These are phyloP conservation scores for Trichoderma asperelloides DNA, from an alignment of 495 filamentous ascomycete genomes.

Conservation along the genomic window DNA sequence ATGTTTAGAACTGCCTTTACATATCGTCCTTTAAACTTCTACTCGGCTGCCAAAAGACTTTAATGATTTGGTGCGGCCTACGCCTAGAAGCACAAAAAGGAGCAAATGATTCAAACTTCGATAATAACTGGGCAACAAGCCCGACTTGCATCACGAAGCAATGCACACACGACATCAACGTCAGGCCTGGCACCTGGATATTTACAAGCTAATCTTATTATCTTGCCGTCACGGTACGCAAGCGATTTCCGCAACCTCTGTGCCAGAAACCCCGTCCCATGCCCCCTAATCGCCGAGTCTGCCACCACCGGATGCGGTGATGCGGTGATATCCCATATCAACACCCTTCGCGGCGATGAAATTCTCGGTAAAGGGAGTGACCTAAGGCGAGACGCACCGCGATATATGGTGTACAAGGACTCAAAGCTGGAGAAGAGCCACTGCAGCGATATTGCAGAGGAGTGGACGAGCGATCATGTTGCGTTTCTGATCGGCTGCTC, in stretches of 20 bases:
- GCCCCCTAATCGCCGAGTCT: conserved; percentile 43
- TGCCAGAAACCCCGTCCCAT: conserved; percentile 47
- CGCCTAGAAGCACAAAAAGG: not conserved
- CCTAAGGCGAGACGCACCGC: conserved; percentile 43
- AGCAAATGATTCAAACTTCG: not conserved
- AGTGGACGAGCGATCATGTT: conserved; percentile 43
- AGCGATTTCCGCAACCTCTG: conserved; percentile 44
- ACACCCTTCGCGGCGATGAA: not conserved
- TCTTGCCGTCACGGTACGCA: conserved; percentile 43
- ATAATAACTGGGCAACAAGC: conserved; percentile 25
- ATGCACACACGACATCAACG: conserved; percentile 33
- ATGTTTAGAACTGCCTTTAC: too few species aligned
- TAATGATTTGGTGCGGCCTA: not conserved
- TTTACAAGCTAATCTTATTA: conserved; percentile 50
- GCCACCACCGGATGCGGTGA: conserved; percentile 15
- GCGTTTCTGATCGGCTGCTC: conserved; percentile 52
- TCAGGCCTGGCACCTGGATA: conserved; percentile 42
- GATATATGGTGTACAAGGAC: conserved; percentile 42
- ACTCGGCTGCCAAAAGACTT: not conserved
- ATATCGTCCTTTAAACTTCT: too few species aligned
- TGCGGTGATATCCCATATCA: conserved; percentile 21
- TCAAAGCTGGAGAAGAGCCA: conserved; percentile 19
- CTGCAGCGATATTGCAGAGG: conserved; percentile 28
- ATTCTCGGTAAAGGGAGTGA: conserved; percentile 31
- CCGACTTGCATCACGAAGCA: conserved; percentile 33